Base-by-base conservation (phyloP, 176 grass and related monocot genomes). In the Miscanthus lutarioriparius region DNA sequence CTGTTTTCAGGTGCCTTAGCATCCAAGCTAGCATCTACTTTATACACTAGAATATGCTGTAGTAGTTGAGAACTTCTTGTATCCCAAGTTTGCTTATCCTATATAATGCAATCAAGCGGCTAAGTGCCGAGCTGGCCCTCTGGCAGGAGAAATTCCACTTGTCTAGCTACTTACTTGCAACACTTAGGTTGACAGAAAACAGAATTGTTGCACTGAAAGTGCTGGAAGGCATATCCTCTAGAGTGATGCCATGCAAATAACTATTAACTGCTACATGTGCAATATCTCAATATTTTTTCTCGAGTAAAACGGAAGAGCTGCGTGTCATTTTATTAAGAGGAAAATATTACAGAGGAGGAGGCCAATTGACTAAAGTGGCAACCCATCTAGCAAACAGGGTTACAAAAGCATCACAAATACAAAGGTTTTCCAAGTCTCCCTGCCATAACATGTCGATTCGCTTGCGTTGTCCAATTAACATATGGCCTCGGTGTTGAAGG, bases 281-380 rank as follows among this genome's bases (percentile, higher is more conserved):
- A 87, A 79, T 78, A 16, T 36, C 33, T 86, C 33, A 86, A 72
- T 20, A n/a, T 67, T 23, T 59, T 59, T 59, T 23, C 22, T 59
- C 3, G 2, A 59, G 54, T 59, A 59, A 59, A 59, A 59, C 3
- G 1, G 8, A 22, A 23, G 54, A 59, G 22, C 54, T 59, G 22
- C 0, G 1, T 23, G 54, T 4, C 22, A 59, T 23, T 59, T 58
- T 59, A 10, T 56, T 56, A 9, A 56, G 53, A 56, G 8, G 20
- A 59, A 23, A 23, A 59, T 4, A 59, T 8, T 59, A 23, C 8
- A 59, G 22, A 59, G 22, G 54, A 59, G 1, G 54, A 10, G 7
- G 54, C 54, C 22, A 59, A 59, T 59, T 59, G 54, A 3, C 54
- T 59, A 59, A 59, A 59, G 22, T 1, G 22, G 17, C 49, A 22